Evolutionary conservation across 345 rosid species (phyloP), one percentile per base, ranked within the genome.

Genomic region (Trapa incisa): DNA sequence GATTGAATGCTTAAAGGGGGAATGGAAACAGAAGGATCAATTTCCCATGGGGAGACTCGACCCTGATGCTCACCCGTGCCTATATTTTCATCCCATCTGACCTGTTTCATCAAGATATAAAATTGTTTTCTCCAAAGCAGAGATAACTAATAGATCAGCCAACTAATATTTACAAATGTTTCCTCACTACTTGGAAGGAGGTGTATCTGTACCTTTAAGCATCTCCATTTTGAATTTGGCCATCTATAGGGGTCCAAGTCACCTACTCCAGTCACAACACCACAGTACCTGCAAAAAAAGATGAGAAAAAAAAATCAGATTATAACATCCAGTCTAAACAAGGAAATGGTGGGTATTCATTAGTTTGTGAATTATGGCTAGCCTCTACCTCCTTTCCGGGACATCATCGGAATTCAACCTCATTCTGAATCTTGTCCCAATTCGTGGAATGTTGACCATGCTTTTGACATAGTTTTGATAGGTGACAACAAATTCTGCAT

Each of bases 141-240:
- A 54, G 60, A 41, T 41, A 41, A 54, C 22, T 6, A 5, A 54
- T 54, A 54, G 22, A 54, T n/a, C 6, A n/a, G 17, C 16, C n/a
- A 6, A 50, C 14, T 11, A 16, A 13, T 22, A 22, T 22, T 22
- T 22, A 22, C 29, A 22, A 22, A 22, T 14, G 14, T 50, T 14
- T 50, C 3, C 35, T 54, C 33, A n/a, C 10, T 54, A 54, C 60
- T 32, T 5, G 14, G 35, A 42, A 41, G 12, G n/a, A 43, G 37
- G 35, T n/a, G 67, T 33, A 41, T 75, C 73, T 83, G 71, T 63
- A 92, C 98, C 93, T 76, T 80, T 67, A 92, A 74, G 86, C 93
- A 89, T 75, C 92, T 86, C 98, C 98, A 92, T 80, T 89, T 89
- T 37, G 98, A 92, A 73, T 85, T 86, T 37, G 93, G 91, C 98